A percentile compares a stretch with the other conserved stretches of the same genome.
phyloP scores from a whole-genome alignment of 495 filamentous ascomycete species.

The Platismatia glauca region DNA sequence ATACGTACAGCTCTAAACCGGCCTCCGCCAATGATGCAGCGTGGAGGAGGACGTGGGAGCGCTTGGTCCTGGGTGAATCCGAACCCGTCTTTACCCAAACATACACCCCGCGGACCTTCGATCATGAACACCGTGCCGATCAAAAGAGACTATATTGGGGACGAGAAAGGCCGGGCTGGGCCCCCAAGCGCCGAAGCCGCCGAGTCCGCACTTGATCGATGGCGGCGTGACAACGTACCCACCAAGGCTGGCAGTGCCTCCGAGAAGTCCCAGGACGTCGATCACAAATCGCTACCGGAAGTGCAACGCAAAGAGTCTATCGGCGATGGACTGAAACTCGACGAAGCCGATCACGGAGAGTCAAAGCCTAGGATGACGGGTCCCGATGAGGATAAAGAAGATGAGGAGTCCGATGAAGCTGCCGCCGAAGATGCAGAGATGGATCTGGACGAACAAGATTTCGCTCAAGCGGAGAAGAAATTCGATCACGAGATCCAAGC shows the following conservation, averaged over 20 bases:
- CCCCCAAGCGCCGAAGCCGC: slow-evolving; percentile 8
- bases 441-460: slow-evolving; percentile 42
- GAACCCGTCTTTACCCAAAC: slow-evolving; percentile 8
- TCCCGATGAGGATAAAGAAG: slow-evolving; percentile 12
- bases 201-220: slow-evolving; percentile 10
- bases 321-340: slow-evolving; percentile 1
- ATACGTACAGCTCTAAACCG: slow-evolving; percentile 14
- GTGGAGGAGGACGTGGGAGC: slow-evolving; percentile 13
- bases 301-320: background rate
- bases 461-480: slow-evolving; percentile 39
- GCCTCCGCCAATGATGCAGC: slow-evolving; percentile 15
- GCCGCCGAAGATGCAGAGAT: slow-evolving; percentile 20
- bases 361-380: slow-evolving; percentile 4
- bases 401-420: slow-evolving; percentile 17
- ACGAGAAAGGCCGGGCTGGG: slow-evolving; percentile 9
- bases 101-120: slow-evolving; percentile 23
- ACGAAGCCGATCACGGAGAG: slow-evolving; percentile 10
- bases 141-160: slow-evolving; percentile 21
- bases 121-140: slow-evolving; percentile 25
- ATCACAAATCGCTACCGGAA: background rate
- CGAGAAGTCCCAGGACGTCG: slow-evolving; percentile 8
- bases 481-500: slow-evolving; percentile 41
- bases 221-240: slow-evolving; percentile 11
- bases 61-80: slow-evolving; percentile 20
- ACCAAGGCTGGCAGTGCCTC: background rate